phyloP scores from a whole-genome alignment of 2,329 filamentous ascomycete genomes.

The Stachybotrys echinatus region DNA sequence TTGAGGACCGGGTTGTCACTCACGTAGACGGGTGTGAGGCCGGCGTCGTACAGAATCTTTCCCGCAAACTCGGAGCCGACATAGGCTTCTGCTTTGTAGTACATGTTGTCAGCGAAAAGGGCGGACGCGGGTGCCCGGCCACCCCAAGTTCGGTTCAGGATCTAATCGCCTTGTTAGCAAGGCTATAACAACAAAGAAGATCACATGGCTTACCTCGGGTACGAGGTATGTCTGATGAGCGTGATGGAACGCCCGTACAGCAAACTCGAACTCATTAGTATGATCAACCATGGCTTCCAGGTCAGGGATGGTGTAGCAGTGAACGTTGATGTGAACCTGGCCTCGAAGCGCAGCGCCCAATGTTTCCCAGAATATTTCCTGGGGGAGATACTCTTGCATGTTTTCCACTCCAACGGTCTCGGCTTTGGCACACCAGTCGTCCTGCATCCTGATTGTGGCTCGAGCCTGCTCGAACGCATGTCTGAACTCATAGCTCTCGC shows the following conservation, averaged over 20 bases:
- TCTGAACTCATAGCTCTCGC: slow-evolving; percentile 65
- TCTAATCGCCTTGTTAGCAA: slow-evolving; percentile 21
- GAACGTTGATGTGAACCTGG: slow-evolving; percentile 64
- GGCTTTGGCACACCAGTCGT: slow-evolving; percentile 63
- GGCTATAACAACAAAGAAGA: neutral
- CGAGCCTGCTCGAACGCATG: slow-evolving; percentile 61
- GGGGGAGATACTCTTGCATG: slow-evolving; percentile 54
- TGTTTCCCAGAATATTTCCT: slow-evolving; percentile 59
- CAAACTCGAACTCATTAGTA: slow-evolving; percentile 66
- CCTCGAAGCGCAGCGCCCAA: slow-evolving; percentile 58
- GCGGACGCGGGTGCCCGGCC: slow-evolving; percentile 49
- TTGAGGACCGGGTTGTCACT: slow-evolving; percentile 67
- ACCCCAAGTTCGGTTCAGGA: slow-evolving; percentile 52
- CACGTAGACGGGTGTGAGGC: slow-evolving; percentile 63
- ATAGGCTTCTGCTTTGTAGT: slow-evolving; percentile 65
- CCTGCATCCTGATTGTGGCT: slow-evolving; percentile 51
- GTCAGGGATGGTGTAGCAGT: slow-evolving; percentile 67
- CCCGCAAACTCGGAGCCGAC: slow-evolving; percentile 61
- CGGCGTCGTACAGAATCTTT: slow-evolving; percentile 59
- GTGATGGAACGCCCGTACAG: slow-evolving; percentile 63
- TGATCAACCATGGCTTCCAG: slow-evolving; percentile 65
- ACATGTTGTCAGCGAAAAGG: slow-evolving; percentile 69
- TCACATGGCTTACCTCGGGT: slow-evolving; percentile 46
- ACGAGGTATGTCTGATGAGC: slow-evolving; percentile 63
- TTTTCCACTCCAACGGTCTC: slow-evolving; percentile 42